Conservation (phyloP, 148 eudicot genomes). For the Amaranthus palmeri region DNA sequence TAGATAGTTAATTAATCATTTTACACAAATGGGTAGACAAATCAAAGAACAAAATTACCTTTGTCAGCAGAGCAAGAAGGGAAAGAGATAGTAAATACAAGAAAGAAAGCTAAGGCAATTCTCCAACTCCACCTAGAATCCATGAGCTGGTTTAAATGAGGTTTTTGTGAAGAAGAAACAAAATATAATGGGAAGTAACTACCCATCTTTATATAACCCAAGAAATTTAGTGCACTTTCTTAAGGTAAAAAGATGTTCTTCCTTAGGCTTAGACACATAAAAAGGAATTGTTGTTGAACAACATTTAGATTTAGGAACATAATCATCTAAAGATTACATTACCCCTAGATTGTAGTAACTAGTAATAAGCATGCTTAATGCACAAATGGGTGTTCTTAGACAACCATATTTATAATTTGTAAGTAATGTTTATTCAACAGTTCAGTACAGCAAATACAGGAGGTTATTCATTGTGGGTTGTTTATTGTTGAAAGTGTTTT, state of each 20-base stretch:
- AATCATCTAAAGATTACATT: constrained; percentile 32
- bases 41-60: constrained; percentile 21
- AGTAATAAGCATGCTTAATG: constrained; percentile 26
- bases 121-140: constrained; percentile 17
- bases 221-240: constrained; percentile 14
- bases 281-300: constrained; percentile 21
- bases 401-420: constrained; percentile 22
- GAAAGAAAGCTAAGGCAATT: constrained; percentile 19
- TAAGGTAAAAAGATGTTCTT: constrained; percentile 24
- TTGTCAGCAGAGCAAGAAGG: constrained; percentile 34
- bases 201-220: constrained; percentile 27
- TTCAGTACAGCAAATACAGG: constrained; percentile 15
- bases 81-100: constrained; percentile 23
- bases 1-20: not conserved
- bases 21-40: not conserved
- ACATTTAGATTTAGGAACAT: constrained; percentile 17
- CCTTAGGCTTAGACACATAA: constrained; percentile 5
- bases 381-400: not conserved
- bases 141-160: constrained; percentile 21
- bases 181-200: constrained; percentile 16
- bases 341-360: constrained; percentile 21
- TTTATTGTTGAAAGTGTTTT: constrained; percentile 24
- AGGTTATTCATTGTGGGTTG: constrained; percentile 27
- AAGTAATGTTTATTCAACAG: constrained; percentile 12
- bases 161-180: constrained; percentile 20